Evolutionary conservation across 345 rosid genomes (phyloP).

Genomic region (Cardamine occulta): DNA sequence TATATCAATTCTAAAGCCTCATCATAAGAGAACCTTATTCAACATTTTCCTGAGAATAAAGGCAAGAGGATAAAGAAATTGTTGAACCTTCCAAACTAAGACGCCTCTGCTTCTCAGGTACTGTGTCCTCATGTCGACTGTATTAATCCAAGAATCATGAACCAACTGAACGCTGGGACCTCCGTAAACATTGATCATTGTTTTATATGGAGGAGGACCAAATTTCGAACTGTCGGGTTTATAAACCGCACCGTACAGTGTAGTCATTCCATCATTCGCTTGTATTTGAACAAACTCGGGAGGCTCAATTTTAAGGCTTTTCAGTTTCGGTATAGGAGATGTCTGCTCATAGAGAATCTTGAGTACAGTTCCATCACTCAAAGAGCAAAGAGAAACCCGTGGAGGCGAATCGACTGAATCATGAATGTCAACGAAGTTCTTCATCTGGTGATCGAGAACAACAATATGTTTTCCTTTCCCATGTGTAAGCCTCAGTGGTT

Average conservation of each 20-base stretch:
- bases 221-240: conserved; percentile 69
- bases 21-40: conserved; percentile 7
- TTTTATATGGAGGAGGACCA: conserved; percentile 96
- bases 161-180: conserved; percentile 87
- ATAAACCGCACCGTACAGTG: conserved; percentile 77
- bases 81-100: conserved; percentile 86
- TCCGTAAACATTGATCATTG: conserved; percentile 82
- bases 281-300: conserved; percentile 75
- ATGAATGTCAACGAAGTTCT: conserved; percentile 79
- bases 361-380: conserved; percentile 62
- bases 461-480: conserved; percentile 85
- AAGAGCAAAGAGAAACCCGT: conserved; percentile 64
- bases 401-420: conserved; percentile 86
- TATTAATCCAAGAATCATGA: conserved; percentile 73
- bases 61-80: background rate
- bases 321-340: conserved; percentile 54
- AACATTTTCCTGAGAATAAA: background rate
- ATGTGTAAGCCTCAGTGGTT: conserved; percentile 70
- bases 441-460: conserved; percentile 86
- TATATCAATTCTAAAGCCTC: background rate
- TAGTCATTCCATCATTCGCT: conserved; percentile 65
- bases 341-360: conserved; percentile 73
- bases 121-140: conserved; percentile 96
- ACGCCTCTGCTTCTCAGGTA: conserved; percentile 86
- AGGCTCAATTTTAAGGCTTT: conserved; percentile 68